A percentile compares a stretch with the other conserved stretches of the same genome.
Evolutionary conservation across 352 stramenopile species (phyloP).

Genomic region (Globisporangium spiculum): DNA sequence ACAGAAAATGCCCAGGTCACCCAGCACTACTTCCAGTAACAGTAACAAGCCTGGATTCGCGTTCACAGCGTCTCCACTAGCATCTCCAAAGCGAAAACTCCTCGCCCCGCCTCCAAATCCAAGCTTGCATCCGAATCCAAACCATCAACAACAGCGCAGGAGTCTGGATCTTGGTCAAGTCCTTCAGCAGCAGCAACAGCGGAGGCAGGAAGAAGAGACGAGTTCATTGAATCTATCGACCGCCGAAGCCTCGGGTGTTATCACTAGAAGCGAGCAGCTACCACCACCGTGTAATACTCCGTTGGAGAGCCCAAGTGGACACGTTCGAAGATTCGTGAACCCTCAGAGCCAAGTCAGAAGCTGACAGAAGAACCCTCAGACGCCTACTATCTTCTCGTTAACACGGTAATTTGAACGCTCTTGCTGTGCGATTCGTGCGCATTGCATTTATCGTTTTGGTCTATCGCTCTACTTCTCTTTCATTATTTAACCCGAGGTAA

Average conservation of each 20-base stretch:
- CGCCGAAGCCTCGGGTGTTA: neutral
- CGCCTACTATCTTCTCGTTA: neutral
- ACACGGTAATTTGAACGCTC: neutral
- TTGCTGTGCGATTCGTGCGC: neutral
- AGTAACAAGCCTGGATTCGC: neutral
- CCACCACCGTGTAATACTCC: neutral
- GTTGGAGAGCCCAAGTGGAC: constrained; percentile 7
- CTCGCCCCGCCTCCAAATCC: neutral
- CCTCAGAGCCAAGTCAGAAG: neutral
- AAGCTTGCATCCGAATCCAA: neutral
- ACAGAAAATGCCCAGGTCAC: constrained; percentile 8
- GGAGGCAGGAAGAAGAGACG: neutral
- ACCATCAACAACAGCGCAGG: neutral
- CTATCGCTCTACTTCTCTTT: neutral
- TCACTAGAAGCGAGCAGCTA: neutral
- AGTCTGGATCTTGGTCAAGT: neutral
- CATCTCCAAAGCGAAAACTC: constrained; percentile 6
- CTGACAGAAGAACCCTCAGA: neutral
- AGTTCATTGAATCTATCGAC: neutral
- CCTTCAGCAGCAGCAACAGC: constrained; percentile 8
- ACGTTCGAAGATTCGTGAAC: constrained; percentile 9
- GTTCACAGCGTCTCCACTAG: constrained; percentile 6
- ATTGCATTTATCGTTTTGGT: neutral
- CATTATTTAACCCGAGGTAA: constrained; percentile 11
- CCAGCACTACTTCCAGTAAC: no score